Conservation (phyloP, 1,284 basidiomycete genomes). For the Trametes polyzona region DNA sequence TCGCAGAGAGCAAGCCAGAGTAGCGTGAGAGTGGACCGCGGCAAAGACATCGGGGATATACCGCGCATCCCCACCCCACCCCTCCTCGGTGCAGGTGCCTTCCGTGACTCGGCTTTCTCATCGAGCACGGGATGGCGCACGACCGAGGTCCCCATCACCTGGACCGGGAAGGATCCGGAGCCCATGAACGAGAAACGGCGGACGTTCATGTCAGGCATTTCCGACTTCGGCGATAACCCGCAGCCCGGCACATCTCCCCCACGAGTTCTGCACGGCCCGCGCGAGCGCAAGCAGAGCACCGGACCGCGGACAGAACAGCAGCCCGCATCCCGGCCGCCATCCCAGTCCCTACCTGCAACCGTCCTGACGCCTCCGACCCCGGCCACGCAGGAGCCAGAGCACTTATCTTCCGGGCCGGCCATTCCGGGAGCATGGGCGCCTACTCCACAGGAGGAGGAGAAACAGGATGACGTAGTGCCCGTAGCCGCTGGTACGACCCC, state of each 20-base stretch:
- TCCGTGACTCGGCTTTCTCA: conserved; percentile 43
- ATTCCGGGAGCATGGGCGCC: conserved; percentile 31
- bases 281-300: conserved; percentile 22
- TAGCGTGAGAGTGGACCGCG: conserved; percentile 3
- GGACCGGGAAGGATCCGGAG: conserved; percentile 36
- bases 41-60: conserved; percentile 14
- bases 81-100: conserved; percentile 38
- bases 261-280: conserved; percentile 21
- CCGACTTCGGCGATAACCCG: conserved; percentile 15
- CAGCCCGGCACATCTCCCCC: conserved; percentile 1
- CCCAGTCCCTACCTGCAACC: not conserved
- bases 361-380: conserved; percentile 5
- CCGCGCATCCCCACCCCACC: conserved; percentile 35
- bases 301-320: conserved; percentile 14
- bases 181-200: conserved; percentile 8
- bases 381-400: conserved; percentile 6
- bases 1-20: not conserved
- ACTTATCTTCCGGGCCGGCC: conserved; percentile 15
- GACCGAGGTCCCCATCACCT: conserved; percentile 39
- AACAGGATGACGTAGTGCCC: conserved; percentile 32
- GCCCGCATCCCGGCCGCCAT: not conserved
- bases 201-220: conserved; percentile 8
- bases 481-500: not conserved
- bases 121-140: conserved; percentile 34
- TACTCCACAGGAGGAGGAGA: conserved; percentile 32